Percentiles rank a stretch among this genome's conserved stretches.
These are phyloP conservation scores for Colletotrichum sp. DNA, from an alignment of 2,329 filamentous ascomycete species.

Conservation along the genomic window DNA sequence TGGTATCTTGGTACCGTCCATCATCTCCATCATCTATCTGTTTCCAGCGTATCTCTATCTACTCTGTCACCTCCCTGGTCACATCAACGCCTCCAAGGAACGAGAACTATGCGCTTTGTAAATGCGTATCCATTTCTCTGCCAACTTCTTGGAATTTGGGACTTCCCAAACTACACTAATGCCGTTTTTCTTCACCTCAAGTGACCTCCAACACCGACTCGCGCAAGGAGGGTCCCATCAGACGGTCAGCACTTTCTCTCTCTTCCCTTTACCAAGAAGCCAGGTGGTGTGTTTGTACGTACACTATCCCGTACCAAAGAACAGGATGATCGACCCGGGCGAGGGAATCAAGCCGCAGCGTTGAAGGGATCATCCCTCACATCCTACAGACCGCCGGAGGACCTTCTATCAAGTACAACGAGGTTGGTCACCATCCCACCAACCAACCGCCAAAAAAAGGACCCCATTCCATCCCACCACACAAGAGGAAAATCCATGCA, in stretches of 20 bases:
- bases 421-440: neutral
- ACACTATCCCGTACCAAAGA: neutral
- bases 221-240: neutral
- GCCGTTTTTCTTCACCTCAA: neutral
- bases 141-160: neutral
- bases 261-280: neutral
- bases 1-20: neutral
- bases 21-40: neutral
- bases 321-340: neutral
- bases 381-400: neutral
- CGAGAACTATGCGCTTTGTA: neutral
- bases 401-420: neutral
- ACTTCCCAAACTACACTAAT: neutral
- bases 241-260: neutral
- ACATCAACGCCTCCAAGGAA: neutral
- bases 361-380: conserved; percentile 6
- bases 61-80: neutral
- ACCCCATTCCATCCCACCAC: neutral
- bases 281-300: neutral
- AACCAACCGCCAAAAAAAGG: neutral
- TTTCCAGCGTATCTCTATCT: neutral
- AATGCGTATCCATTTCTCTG: neutral
- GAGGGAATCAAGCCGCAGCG: neutral
- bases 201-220: neutral
- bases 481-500: neutral